These are phyloP conservation scores for Schizosaccharomyces osmophilus DNA, from an alignment of 805 yeast species.

Conservation along the genomic window DNA sequence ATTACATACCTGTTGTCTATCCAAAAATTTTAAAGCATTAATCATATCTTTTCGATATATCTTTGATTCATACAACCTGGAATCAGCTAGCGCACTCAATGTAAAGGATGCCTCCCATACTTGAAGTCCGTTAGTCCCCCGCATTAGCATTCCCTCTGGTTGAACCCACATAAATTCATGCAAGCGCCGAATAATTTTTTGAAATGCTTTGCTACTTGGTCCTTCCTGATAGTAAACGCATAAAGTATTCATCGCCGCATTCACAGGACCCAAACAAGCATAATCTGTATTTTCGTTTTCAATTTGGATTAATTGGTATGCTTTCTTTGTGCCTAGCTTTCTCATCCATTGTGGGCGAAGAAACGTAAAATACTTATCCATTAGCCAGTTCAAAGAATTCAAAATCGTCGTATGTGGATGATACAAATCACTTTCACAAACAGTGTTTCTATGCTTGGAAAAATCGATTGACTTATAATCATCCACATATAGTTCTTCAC, in stretches of 20 bases:
- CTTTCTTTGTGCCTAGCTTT: conserved; percentile 24
- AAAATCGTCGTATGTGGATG: conserved; percentile 67
- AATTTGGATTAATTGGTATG: conserved; percentile 40
- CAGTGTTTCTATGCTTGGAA: conserved; percentile 45
- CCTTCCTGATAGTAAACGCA: conserved; percentile 56
- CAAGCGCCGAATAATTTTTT: conserved; percentile 30
- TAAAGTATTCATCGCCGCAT: conserved; percentile 58
- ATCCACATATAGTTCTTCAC: conserved; percentile 51
- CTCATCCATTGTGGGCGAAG: conserved; percentile 57
- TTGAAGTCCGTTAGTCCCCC: conserved; percentile 96
- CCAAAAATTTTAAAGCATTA: conserved; percentile 44
- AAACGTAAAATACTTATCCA: conserved; percentile 42
- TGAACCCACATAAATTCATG: conserved; percentile 65
- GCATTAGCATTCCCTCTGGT: conserved; percentile 70
- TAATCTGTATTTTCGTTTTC: conserved; percentile 59
- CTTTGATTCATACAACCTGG: conserved; percentile 40
- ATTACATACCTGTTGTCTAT: conserved; percentile 36
- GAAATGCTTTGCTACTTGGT: conserved; percentile 32
- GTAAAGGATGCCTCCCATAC: conserved; percentile 92
- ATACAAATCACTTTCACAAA: conserved; percentile 77
- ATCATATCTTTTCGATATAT: conserved; percentile 39
- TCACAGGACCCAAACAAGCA: conserved; percentile 82
- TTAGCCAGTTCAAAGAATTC: conserved; percentile 31
- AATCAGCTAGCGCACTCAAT: conserved; percentile 53
- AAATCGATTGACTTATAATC: conserved; percentile 50